Percentiles rank a stretch among this genome's conserved stretches.
Conservation (phyloP, 352 stramenopile species). For the Sclerospora graminicola region DNA sequence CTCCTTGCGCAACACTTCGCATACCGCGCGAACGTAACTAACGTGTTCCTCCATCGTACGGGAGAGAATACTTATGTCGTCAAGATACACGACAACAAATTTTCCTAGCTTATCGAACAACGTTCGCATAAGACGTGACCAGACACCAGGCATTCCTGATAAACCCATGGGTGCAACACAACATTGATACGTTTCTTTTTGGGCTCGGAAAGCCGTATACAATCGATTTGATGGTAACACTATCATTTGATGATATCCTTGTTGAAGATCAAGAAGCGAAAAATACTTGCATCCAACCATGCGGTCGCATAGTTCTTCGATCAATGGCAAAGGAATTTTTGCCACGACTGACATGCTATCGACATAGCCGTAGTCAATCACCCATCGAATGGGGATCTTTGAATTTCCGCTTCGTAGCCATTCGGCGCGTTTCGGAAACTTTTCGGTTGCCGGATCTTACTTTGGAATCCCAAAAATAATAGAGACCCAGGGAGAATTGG, state of each 20-base stretch:
- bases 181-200: conserved; percentile 3
- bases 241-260: conserved; percentile 4
- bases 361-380: background rate
- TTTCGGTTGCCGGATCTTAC: conserved; percentile 6
- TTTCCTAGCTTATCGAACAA: background rate
- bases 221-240: background rate
- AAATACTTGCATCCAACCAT: background rate
- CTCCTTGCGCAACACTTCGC: background rate
- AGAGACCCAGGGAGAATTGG: conserved; percentile 15
- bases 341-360: background rate
- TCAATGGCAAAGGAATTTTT: background rate
- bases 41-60: conserved; percentile 1
- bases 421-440: conserved; percentile 3
- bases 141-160: conserved; percentile 1
- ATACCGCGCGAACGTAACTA: background rate
- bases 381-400: conserved; percentile 5
- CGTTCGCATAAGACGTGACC: background rate
- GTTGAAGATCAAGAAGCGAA: background rate
- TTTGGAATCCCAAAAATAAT: conserved; percentile 19
- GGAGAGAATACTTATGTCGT: conserved; percentile 6
- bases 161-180: conserved; percentile 4
- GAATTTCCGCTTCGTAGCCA: conserved; percentile 8
- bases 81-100: conserved; percentile 4
- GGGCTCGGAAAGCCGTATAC: background rate
- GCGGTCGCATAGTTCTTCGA: background rate